Conservation (phyloP, 331 rosid genomes). For the Malus hybrid region DNA sequence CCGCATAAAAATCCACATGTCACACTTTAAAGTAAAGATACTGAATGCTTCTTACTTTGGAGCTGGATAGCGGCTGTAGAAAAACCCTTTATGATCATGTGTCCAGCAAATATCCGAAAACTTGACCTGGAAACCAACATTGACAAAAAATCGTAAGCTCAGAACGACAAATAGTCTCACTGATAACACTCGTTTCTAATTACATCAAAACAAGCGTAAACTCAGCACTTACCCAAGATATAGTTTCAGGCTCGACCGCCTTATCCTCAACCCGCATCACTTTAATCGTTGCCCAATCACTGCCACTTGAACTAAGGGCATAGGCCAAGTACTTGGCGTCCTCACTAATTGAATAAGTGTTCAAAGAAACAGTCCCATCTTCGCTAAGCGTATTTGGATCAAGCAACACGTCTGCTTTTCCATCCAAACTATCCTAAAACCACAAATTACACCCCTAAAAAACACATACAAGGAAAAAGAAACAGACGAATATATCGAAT, state of each 20-base stretch:
- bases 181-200: neutral
- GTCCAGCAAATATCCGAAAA: conserved; percentile 83
- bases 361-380: conserved; percentile 79
- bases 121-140: conserved; percentile 63
- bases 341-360: conserved; percentile 49
- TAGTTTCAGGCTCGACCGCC: conserved; percentile 48
- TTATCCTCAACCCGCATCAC: conserved; percentile 62
- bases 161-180: neutral
- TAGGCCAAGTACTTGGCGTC: conserved; percentile 82
- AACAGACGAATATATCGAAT: neutral
- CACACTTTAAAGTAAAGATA: neutral
- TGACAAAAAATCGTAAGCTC: neutral
- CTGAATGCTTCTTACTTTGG: conserved; percentile 58
- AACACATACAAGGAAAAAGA: neutral
- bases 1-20: neutral
- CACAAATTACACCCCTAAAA: neutral
- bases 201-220: neutral
- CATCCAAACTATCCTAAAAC: conserved; percentile 76
- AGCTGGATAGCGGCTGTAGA: conserved; percentile 89
- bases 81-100: conserved; percentile 84
- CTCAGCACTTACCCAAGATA: conserved; percentile 69
- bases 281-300: conserved; percentile 89
- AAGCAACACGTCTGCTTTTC: conserved; percentile 69
- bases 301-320: conserved; percentile 83
- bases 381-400: conserved; percentile 80